These are phyloP conservation scores for Kalmusia sp. DNA, from an alignment of 2,329 filamentous ascomycete genomes.

Conservation along the genomic window DNA sequence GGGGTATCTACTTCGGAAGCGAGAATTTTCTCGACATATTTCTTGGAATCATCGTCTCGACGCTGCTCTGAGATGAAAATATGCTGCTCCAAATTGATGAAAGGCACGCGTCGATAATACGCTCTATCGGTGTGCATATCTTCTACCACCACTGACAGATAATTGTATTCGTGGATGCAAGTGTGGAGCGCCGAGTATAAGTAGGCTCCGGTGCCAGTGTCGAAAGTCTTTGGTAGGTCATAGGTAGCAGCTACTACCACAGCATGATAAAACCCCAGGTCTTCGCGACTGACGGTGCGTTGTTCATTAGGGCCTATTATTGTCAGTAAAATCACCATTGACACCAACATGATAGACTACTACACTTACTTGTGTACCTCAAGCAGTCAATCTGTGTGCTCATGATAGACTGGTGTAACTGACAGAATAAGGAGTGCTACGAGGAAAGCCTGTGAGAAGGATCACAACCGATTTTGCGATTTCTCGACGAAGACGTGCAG, in stretches of 20 bases:
- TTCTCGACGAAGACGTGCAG: too few relatives aligned
- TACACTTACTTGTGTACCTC: conserved; percentile 6
- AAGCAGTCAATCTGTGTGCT: background rate
- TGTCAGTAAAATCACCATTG: background rate
- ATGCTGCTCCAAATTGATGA: conserved; percentile 50
- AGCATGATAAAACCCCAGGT: conserved; percentile 20
- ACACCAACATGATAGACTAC: too few relatives aligned
- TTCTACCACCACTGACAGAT: conserved; percentile 46
- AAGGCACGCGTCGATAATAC: conserved; percentile 36
- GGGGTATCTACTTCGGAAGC: conserved; percentile 29
- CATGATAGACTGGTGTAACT: too few relatives aligned
- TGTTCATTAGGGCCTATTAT: conserved; percentile 19
- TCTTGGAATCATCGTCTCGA: background rate
- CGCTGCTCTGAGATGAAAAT: conserved; percentile 37
- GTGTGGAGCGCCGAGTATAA: conserved; percentile 36
- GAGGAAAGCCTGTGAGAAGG: too few relatives aligned
- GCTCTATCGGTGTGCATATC: conserved; percentile 48
- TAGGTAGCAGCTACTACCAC: conserved; percentile 18
- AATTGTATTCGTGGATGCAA: conserved; percentile 50
- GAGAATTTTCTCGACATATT: conserved; percentile 1
- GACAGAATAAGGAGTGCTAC: too few relatives aligned
- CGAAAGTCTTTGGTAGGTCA: background rate
- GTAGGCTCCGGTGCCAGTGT: background rate
- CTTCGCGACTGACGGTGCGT: conserved; percentile 19
- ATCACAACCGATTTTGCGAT: too few relatives aligned